A percentile compares a stretch with the other conserved stretches of the same genome.
Conservation (phyloP, 768 basidiomycete genomes). For the Russula griseocarnosa region DNA sequence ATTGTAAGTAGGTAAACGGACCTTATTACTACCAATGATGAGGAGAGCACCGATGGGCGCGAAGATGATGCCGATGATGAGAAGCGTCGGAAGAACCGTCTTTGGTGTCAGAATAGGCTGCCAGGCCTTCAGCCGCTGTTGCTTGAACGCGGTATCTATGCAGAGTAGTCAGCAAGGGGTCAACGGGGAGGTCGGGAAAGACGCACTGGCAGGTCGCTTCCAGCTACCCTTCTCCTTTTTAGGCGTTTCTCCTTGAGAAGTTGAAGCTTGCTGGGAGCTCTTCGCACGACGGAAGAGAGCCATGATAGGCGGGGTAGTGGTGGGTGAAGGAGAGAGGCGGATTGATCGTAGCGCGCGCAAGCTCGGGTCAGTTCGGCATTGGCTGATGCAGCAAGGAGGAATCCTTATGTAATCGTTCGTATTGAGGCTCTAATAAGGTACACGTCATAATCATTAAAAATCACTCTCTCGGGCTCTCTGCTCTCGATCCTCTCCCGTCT, state of each 20-base stretch:
- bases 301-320: slow-evolving; percentile 26
- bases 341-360: background rate
- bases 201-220: slow-evolving; percentile 80
- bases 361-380: background rate
- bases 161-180: slow-evolving; percentile 27
- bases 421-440: slow-evolving; percentile 5
- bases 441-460: slow-evolving; percentile 2
- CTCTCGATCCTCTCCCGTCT: slow-evolving; percentile 16
- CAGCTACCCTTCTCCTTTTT: slow-evolving; percentile 84
- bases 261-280: slow-evolving; percentile 20
- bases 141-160: slow-evolving; percentile 96
- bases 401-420: slow-evolving; percentile 16
- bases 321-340: background rate
- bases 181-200: slow-evolving; percentile 17
- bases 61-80: slow-evolving; percentile 91
- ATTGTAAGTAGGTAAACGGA: slow-evolving; percentile 33
- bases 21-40: slow-evolving; percentile 80
- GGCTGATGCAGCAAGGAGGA: background rate
- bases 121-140: slow-evolving; percentile 99
- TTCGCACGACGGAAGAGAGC: slow-evolving; percentile 36
- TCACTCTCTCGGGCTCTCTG: slow-evolving; percentile 24
- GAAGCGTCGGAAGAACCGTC: slow-evolving; percentile 93
- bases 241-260: slow-evolving; percentile 39
- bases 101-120: slow-evolving; percentile 98
- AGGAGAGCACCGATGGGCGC: slow-evolving; percentile 94